Conservation (phyloP, 192 early-diverging fungal species). For the Backusella tarrabulga region DNA sequence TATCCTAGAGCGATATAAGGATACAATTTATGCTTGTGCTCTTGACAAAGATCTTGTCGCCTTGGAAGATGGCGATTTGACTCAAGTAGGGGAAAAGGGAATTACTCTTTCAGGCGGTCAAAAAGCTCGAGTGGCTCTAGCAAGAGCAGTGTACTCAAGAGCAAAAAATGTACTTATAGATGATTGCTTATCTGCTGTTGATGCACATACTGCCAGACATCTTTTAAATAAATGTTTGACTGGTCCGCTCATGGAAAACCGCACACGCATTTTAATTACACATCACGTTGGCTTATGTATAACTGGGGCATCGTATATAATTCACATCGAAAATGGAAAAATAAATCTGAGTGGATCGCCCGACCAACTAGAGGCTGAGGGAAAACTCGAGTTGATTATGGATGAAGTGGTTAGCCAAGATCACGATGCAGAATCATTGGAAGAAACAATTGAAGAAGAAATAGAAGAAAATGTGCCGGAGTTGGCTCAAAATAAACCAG, state of each 20-base stretch:
- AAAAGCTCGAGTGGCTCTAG: constrained; percentile 83
- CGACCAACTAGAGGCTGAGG: constrained; percentile 23
- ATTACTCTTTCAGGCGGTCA: constrained; percentile 84
- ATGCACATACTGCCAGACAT: constrained; percentile 77
- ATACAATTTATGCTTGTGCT: constrained; percentile 57
- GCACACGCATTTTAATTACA: constrained; percentile 87
- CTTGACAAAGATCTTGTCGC: constrained; percentile 54
- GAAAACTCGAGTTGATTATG: constrained; percentile 24
- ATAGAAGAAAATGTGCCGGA: background rate
- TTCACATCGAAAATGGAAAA: constrained; percentile 42
- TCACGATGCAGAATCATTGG: constrained; percentile 6
- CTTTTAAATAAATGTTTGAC: constrained; percentile 76
- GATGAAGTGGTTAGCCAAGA: constrained; percentile 11
- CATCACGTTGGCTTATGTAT: constrained; percentile 72
- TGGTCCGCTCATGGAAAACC: constrained; percentile 65
- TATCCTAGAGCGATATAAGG: constrained; percentile 50
- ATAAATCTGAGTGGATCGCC: constrained; percentile 35
- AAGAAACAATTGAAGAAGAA: constrained; percentile 20
- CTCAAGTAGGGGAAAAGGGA: constrained; percentile 79
- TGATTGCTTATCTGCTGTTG: constrained; percentile 88
- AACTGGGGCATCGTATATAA: constrained; percentile 52
- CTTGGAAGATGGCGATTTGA: constrained; percentile 58
- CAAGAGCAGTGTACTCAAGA: constrained; percentile 77
- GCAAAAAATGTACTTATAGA: constrained; percentile 72
- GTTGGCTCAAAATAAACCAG: background rate